phyloP scores from a whole-genome alignment of 2,329 filamentous ascomycete species.

The Coniosporium tulheliwenetii region DNA sequence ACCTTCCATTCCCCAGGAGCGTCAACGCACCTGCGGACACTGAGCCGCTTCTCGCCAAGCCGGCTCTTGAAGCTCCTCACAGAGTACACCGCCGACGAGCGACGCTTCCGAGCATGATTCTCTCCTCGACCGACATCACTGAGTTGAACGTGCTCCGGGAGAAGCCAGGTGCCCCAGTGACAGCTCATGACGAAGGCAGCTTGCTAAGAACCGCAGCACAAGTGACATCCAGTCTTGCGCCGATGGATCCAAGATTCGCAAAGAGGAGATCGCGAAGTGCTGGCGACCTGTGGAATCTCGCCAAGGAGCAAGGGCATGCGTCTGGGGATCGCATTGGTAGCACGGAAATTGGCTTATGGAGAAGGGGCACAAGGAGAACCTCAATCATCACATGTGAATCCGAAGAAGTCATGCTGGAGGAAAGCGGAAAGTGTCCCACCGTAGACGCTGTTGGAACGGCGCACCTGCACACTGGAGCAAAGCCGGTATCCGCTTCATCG shows the following conservation, averaged over 20 bases:
- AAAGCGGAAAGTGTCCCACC: too few species aligned
- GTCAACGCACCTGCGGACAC: not conserved
- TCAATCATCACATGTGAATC: too few species aligned
- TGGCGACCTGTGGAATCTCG: conserved; percentile 12
- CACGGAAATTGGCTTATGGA: too few species aligned
- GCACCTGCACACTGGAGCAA: too few species aligned
- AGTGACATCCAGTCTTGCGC: not conserved
- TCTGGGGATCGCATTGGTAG: too few species aligned
- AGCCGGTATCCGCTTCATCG: too few species aligned
- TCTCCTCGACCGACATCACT: conserved; percentile 11
- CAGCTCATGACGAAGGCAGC: not conserved
- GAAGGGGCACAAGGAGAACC: too few species aligned
- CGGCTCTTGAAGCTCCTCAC: not conserved
- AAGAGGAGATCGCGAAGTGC: conserved; percentile 18
- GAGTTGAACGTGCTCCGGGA: conserved; percentile 1
- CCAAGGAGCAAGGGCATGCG: conserved; percentile 1
- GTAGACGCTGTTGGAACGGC: too few species aligned
- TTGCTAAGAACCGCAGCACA: not conserved
- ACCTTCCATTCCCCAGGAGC: conserved; percentile 2
- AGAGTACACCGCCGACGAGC: conserved; percentile 4
- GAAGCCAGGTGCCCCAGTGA: not conserved
- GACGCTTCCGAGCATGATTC: conserved; percentile 15
- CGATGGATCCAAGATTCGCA: not conserved
- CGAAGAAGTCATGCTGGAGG: too few species aligned
- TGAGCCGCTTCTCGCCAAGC: not conserved